phyloP scores from a whole-genome alignment of 441 rosid genomes.

The Erysimum pusillum region DNA sequence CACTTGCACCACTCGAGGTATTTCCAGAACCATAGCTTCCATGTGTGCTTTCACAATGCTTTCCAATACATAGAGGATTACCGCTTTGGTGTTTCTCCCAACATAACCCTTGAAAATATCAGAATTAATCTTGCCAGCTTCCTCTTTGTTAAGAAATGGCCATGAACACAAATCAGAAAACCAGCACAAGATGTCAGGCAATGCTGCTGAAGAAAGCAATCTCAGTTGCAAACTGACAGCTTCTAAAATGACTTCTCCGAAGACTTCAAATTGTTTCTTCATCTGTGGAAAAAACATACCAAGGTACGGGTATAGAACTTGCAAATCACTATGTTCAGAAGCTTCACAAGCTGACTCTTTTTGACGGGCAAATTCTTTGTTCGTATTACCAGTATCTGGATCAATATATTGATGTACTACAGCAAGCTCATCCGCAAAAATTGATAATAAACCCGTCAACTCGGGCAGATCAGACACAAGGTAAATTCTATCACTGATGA shows the following conservation, averaged over 20 bases:
- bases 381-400: constrained; percentile 51
- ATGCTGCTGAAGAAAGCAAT: constrained; percentile 63
- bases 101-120: constrained; percentile 68
- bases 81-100: constrained; percentile 79
- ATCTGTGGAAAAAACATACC: constrained; percentile 75
- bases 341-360: constrained; percentile 35
- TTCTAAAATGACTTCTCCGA: constrained; percentile 80
- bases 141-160: constrained; percentile 59
- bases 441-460: constrained; percentile 65
- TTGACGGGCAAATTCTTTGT: constrained; percentile 44
- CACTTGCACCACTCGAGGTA: constrained; percentile 81
- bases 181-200: constrained; percentile 90
- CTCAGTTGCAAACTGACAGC: constrained; percentile 86
- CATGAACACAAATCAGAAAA: constrained; percentile 81
- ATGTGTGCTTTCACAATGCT: constrained; percentile 77
- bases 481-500: constrained; percentile 61
- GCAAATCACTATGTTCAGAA: constrained; percentile 56
- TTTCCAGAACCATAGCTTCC: constrained; percentile 90
- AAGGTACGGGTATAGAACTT: constrained; percentile 73
- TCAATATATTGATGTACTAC: constrained; percentile 55
- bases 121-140: constrained; percentile 43
- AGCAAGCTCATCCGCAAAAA: constrained; percentile 81
- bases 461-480: constrained; percentile 78
- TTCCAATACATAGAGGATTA: constrained; percentile 79
- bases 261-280: constrained; percentile 71